Conservation (phyloP, 2,329 filamentous ascomycete species). For the Chalara sp. region DNA sequence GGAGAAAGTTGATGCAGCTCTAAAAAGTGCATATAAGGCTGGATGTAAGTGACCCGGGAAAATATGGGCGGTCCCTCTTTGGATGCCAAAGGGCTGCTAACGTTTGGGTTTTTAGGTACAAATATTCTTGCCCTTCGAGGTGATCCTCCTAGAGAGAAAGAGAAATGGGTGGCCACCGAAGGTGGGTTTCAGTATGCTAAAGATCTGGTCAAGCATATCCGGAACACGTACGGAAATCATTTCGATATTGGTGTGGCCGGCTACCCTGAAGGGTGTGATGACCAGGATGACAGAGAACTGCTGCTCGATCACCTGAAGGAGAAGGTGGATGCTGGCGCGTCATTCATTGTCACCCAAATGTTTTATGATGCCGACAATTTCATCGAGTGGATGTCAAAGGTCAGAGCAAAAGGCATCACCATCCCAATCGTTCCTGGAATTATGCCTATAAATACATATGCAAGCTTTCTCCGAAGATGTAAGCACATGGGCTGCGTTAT, state of each 20-base stretch:
- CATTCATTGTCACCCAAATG: constrained; percentile 98
- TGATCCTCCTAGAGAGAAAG: constrained; percentile 87
- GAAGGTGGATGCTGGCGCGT: constrained; percentile 89
- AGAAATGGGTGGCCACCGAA: constrained; percentile 85
- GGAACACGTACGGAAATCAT: constrained; percentile 72
- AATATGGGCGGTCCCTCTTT: too few relatives aligned
- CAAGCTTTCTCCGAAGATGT: constrained; percentile 81
- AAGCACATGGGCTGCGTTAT: constrained; percentile 87
- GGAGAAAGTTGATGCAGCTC: constrained; percentile 82
- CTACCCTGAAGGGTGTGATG: constrained; percentile 92
- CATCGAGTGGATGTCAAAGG: constrained; percentile 80
- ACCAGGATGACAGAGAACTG: constrained; percentile 78
- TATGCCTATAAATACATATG: constrained; percentile 93
- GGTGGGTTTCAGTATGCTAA: constrained; percentile 87
- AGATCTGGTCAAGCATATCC: constrained; percentile 76
- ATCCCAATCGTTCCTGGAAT: constrained; percentile 81
- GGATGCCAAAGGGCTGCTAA: too few relatives aligned
- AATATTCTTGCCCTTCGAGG: constrained; percentile 93
- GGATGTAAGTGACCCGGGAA: constrained; percentile 50
- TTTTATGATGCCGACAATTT: constrained; percentile 98
- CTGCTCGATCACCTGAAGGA: constrained; percentile 92
- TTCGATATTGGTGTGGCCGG: constrained; percentile 97
- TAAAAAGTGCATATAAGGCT: constrained; percentile 83
- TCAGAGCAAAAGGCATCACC: constrained; percentile 75
- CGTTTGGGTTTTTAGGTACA: constrained; percentile 41